Base-by-base conservation (phyloP, 75 land plant species). In the Cupressus sempervirens region DNA sequence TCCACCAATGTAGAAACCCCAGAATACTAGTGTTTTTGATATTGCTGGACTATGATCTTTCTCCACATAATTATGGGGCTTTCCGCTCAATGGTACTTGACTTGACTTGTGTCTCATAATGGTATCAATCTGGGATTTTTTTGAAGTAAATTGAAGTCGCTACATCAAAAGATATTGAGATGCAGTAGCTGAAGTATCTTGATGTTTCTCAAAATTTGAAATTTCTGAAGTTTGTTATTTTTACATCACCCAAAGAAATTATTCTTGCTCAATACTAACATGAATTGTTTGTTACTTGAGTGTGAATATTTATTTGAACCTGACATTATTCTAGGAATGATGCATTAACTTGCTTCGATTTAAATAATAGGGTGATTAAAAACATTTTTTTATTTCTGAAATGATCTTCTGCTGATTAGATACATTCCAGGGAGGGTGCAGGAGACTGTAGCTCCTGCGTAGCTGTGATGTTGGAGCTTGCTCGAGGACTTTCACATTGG, bases 361-460 rank as follows among this genome's bases (percentile, higher is more conserved):
- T 38, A 41, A 40, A 77, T 20, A 15, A 77, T 38, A 41, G 16
- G 23, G n/a, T 20, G 41, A 18, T 20, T 77, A 23, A 41, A 20
- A 41, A 4, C n/a, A 11, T 12, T 12, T 8, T 12, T 8, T 23
- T 23, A 10, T 41, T 26, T 79, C 46, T 79, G n/a, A 79, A 40
- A 79, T 41, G 45, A 11, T n/a, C 48, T 11, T 45, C 40, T 45
- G 13, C 81, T 45, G 81, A n/a, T 41, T 43, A 43, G 13, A 79
- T 41, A 20, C 43, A 46, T 72, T 87, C 11, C 88, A 96, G 98
- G 83, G 92, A 86, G 84, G 99, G 99, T 75, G 99, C 96, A 84
- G 99, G 98, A 32, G 99, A 98, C 80, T 96, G 98, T 82, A 96
- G 98, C 84, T 98, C 99, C 65, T 96, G 97, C 88, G 91, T 98